These are phyloP conservation scores for Baudoinia panamericana DNA, from an alignment of 495 filamentous ascomycete genomes.

Conservation along the genomic window DNA sequence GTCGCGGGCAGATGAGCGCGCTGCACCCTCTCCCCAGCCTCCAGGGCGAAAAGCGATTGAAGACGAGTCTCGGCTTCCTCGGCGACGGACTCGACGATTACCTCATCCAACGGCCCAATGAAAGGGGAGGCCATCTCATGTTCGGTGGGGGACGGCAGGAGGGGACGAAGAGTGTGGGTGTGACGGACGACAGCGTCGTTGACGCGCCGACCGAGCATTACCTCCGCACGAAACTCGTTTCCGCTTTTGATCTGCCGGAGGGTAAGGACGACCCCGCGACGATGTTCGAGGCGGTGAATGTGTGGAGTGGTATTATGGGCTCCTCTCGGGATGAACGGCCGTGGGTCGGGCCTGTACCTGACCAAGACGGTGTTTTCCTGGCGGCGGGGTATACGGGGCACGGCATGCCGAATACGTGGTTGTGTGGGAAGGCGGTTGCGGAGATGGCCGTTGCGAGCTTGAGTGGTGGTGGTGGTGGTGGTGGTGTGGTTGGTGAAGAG, in stretches of 20 bases:
- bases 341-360: slow-evolving; percentile 50
- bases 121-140: slow-evolving; percentile 47
- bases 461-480: neutral
- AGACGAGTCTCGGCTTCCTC: slow-evolving; percentile 48
- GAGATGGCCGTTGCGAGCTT: slow-evolving; percentile 43
- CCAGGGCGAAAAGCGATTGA: slow-evolving; percentile 29
- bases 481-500: slow-evolving; percentile 21
- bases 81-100: slow-evolving; percentile 52
- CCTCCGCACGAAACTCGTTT: slow-evolving; percentile 36
- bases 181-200: slow-evolving; percentile 42
- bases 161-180: slow-evolving; percentile 42
- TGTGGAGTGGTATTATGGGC: slow-evolving; percentile 81
- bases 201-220: slow-evolving; percentile 40
- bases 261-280: slow-evolving; percentile 29
- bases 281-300: slow-evolving; percentile 38
- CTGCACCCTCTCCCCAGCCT: slow-evolving; percentile 38
- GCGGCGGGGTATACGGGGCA: slow-evolving; percentile 43
- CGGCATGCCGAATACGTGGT: slow-evolving; percentile 67
- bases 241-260: slow-evolving; percentile 29
- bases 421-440: slow-evolving; percentile 53
- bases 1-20: slow-evolving; percentile 59
- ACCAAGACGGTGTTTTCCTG: slow-evolving; percentile 23
- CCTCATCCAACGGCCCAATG: slow-evolving; percentile 51
- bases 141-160: slow-evolving; percentile 47
- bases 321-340: slow-evolving; percentile 56